Evolutionary conservation across 371 early-diverging fungal species (phyloP).

Genomic region (Chytridiales sp.): DNA sequence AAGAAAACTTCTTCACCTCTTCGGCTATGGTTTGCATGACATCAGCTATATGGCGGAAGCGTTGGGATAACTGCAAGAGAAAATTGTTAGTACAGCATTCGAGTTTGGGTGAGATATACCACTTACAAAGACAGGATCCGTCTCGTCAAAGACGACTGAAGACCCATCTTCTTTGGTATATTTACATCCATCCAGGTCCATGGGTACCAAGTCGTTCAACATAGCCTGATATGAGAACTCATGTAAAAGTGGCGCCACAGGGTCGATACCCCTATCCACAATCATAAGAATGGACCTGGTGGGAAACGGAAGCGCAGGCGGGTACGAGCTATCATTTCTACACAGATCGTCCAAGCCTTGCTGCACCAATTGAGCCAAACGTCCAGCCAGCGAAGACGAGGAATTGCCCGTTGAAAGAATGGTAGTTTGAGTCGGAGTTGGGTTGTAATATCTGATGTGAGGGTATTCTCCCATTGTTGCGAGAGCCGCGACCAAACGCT

Average conservation of each 20-base stretch:
- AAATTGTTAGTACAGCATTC: not conserved
- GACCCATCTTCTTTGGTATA: conserved; percentile 19
- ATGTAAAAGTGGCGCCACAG: conserved; percentile 85
- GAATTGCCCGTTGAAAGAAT: too few relatives aligned
- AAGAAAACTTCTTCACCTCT: conserved; percentile 72
- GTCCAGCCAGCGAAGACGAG: conserved; percentile 27
- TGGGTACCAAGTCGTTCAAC: conserved; percentile 82
- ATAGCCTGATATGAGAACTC: conserved; percentile 98
- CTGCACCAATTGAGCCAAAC: conserved; percentile 52
- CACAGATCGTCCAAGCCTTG: conserved; percentile 64
- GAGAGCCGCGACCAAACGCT: conserved; percentile 51
- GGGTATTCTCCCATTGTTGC: conserved; percentile 62
- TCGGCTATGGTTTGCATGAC: conserved; percentile 74
- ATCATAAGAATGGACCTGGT: conserved; percentile 81
- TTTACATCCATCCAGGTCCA: conserved; percentile 65
- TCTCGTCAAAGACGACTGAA: conserved; percentile 35
- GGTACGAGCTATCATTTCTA: conserved; percentile 58
- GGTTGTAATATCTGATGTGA: conserved; percentile 82
- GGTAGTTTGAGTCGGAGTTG: conserved; percentile 16
- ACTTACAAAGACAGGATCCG: conserved; percentile 30
- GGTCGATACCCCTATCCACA: conserved; percentile 89
- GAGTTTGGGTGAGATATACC: conserved; percentile 3
- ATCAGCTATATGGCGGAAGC: conserved; percentile 85
- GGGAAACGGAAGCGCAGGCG: conserved; percentile 59
- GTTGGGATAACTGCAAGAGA: conserved; percentile 13